A percentile compares a stretch with the other conserved stretches of the same genome.
These are phyloP conservation scores for Ramaria rubella DNA, from an alignment of 768 basidiomycete species.

Conservation along the genomic window DNA sequence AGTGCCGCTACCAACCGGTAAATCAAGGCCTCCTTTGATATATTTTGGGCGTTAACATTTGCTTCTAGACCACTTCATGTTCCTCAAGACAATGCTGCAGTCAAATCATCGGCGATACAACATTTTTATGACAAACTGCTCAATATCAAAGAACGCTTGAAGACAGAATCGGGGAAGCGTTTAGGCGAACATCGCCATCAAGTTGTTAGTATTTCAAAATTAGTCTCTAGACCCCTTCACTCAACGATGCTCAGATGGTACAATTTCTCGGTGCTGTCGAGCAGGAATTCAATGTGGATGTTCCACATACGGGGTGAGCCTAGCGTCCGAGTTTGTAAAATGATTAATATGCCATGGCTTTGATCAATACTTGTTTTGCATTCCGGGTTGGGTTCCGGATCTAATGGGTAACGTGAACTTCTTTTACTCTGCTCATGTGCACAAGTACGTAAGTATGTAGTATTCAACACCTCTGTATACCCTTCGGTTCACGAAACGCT, in stretches of 20 bases:
- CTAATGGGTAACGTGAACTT: no score
- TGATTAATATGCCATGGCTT: no score
- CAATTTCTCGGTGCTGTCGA: slow-evolving; percentile 51
- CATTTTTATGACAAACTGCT: slow-evolving; percentile 88
- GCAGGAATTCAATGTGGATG: slow-evolving; percentile 14
- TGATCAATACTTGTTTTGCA: no score
- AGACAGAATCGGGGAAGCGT: slow-evolving; percentile 63
- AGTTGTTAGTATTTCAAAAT: slow-evolving; percentile 40
- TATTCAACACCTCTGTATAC: no score
- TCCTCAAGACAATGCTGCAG: slow-evolving; percentile 40
- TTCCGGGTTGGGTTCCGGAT: no score
- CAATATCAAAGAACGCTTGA: slow-evolving; percentile 64
- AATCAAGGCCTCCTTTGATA: slow-evolving; percentile 14
- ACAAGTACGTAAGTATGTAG: no score
- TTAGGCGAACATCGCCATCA: slow-evolving; percentile 69
- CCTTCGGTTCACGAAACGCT: no score
- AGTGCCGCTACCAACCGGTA: slow-evolving; percentile 48
- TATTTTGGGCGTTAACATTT: neutral
- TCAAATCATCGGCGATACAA: slow-evolving; percentile 50
- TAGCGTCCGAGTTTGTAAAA: no score
- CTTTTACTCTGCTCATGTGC: no score
- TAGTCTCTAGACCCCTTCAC: neutral
- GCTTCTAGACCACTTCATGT: slow-evolving; percentile 35
- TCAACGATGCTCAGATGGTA: slow-evolving; percentile 41
- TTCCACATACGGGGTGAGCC: neutral